Base-by-base conservation (phyloP, 1,139 yeast genomes). In the Blastobotrys persicus region DNA sequence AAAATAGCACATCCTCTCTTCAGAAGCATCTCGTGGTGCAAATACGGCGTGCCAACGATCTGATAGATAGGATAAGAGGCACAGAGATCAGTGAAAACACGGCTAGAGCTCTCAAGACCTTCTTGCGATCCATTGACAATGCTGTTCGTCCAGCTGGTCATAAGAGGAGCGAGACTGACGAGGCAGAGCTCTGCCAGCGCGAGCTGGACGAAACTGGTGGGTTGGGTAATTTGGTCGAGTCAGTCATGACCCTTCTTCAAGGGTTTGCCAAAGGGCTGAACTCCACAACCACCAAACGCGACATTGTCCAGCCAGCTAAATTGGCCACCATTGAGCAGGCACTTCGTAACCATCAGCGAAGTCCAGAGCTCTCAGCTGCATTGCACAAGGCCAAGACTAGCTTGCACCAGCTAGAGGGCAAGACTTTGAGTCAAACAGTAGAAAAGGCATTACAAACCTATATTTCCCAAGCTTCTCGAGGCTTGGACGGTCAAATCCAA, bases 361-460 rank as follows among this genome's bases (percentile, higher is more conserved):
- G 41, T 37, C 41, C 41, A 12, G 28, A 37, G 41, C 18, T 37
- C 13, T 37, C 17, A 11, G 41, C 17, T 4, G 41, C 41, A 4
- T 18, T 37, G 17, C 41, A 37, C 13, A 37, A 37, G 28, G 19
- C 41, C 41, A 19, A 37, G 28, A 37, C 19, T 23, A 37, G 26
- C 11, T 13, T 37, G 41, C 17, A n/a, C 28, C 41, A 37, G 19
- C 19, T n/a, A n/a, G 41, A 37, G 6, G 41, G 41, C 28, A 37
- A 37, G 41, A 37, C 17, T 11, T 19, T 37, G 41, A 37, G 19
- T 23, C 17, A 37, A 37, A 18, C 17, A 7, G 41, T 18, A 23
- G 41, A 37, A 23, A 26, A 37, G 19, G 41, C 41, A 37, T 37
- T 37, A 37, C 17, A 18, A 37, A 37, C 41, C 41, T 37, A 37